Base-by-base conservation (phyloP, 176 grass and related monocot genomes). In the Triticum monococcum region DNA sequence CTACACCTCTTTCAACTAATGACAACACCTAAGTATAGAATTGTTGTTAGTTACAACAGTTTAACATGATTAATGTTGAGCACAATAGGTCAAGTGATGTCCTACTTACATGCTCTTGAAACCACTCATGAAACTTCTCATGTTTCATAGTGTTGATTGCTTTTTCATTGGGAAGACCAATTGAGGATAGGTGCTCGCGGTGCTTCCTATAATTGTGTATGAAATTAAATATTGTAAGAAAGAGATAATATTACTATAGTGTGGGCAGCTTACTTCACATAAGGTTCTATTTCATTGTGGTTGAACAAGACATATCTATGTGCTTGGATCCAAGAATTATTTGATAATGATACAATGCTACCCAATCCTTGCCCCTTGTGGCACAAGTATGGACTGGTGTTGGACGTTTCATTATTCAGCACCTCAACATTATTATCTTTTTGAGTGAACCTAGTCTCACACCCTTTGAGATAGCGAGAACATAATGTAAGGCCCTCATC, bases 111-210 rank as follows among this genome's bases (percentile, higher is more conserved):
- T 81, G 80, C 3, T 69, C n/a, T 82, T 20, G 54, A 56, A 69
- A 54, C 80, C 80, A 82, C 12, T 69, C 79, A 68, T 67, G 79
- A 36, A 82, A 56, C 11, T 3, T 54, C 69, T 70, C 43, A 82
- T 50, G 63, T 33, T 81, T 40, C 4, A 30, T 30, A 30, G 28
- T 30, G 28, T 30, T 30, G 28, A 30, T 30, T 30, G 28, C 28
- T 30, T 30, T 8, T 2, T 67, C 24, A 81, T 67, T 81, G 8
- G 0, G 4, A 31, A 1, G 36, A 48, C 36, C 23, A 48, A 17
- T 5, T 3, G 38, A 66, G 24, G 4, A 31, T 18, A 80, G 38
- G 16, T 66, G 46, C 38, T 66, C 40, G 6, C 65, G 1, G 46
- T 81, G 79, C 28, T 68, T 68, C 40, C 41, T 33, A 41, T 17